Conservation (phyloP, 2,329 filamentous ascomycete species). For the Tolypocladium tundrense region DNA sequence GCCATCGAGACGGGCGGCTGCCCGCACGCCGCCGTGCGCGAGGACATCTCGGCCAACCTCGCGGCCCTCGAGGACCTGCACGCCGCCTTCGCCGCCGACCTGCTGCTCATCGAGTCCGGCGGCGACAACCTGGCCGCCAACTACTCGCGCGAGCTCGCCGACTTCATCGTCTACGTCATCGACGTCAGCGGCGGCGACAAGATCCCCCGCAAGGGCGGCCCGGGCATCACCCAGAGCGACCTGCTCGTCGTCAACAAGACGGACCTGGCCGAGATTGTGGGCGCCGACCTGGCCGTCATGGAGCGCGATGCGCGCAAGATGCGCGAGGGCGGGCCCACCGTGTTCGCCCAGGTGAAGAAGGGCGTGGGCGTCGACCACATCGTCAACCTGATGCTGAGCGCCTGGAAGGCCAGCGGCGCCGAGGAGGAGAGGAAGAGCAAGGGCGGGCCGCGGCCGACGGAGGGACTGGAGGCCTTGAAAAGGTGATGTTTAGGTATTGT, state of each 20-base stretch:
- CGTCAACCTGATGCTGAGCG: conserved; percentile 76
- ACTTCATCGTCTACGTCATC: conserved; percentile 98
- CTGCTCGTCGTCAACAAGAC: conserved; percentile 95
- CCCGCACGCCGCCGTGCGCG: conserved; percentile 91
- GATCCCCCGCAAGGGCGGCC: conserved; percentile 89
- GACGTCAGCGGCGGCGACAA: conserved; percentile 96
- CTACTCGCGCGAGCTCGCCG: conserved; percentile 87
- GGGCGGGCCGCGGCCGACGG: conserved; percentile 49
- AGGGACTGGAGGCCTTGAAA: conserved; percentile 38
- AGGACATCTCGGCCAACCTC: conserved; percentile 92
- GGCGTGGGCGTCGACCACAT: conserved; percentile 78
- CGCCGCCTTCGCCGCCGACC: conserved; percentile 63
- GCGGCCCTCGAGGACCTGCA: conserved; percentile 87
- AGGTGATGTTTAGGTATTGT: conserved; percentile 2
- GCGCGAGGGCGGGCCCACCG: conserved; percentile 86
- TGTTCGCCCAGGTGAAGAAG: conserved; percentile 97
- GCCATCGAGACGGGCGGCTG: conserved; percentile 98
- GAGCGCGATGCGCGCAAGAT: conserved; percentile 90
- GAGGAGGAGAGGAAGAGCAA: conserved; percentile 43
- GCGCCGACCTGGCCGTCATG: conserved; percentile 87
- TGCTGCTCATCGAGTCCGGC: conserved; percentile 89
- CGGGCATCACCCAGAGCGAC: conserved; percentile 94
- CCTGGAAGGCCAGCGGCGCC: conserved; percentile 86
- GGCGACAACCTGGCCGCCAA: conserved; percentile 97
- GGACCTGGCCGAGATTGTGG: conserved; percentile 80